Evolutionary conservation across 768 basidiomycete species (phyloP), one percentile per base, ranked within the genome.

Genomic region (Lepiota brunneoincarnata): DNA sequence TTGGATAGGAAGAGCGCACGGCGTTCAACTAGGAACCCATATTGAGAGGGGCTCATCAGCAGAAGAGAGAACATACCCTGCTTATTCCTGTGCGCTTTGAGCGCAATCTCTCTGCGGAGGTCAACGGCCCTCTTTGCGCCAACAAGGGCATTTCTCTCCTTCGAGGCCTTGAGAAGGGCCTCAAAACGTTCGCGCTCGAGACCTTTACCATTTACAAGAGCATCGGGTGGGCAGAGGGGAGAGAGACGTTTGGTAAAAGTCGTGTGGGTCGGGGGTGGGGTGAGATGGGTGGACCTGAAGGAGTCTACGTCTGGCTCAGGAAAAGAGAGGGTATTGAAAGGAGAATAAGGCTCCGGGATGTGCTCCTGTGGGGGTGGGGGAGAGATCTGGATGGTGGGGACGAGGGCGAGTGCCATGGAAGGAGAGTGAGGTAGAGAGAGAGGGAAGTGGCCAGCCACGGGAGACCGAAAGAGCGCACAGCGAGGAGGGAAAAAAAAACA

Each of bases 1-100:
- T 85, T 91, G 55, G 84, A 86, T 23, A 91, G 71, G 72, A 92
- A 91, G 54, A 80, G 74, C 3, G 87, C 84, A 24, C 89, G 85
- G 49, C 91, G 79, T 67, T 88, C 86, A 61, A 79, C 87, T 90
- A 62, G n/a, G 56, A 35, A 20, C 38, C 35, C 48, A 23, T 23
- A 41, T 54, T 9, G 17, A 57, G 34, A 39, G 43, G 38, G 51
- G 39, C 24, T 4, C 15, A 26, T n/a, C 11, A 38, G 47, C 39
- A 28, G 23, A 18, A 14, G 26, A 58, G 26, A 49, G 6, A 23
- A 75, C 80, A 61, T 66, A 91, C 91, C 73, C 69, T 89, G 86
- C 72, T 86, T 89, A 64, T 77, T 81, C 71, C 76, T 81, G 69
- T 90, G 88, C 47, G 77, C 79, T 68, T 84, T 89, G 53, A 87